Percentiles rank a stretch among this genome's conserved stretches.
phyloP scores from a whole-genome alignment of 2,329 filamentous ascomycete genomes.

The Rachicladosporium sp. region DNA sequence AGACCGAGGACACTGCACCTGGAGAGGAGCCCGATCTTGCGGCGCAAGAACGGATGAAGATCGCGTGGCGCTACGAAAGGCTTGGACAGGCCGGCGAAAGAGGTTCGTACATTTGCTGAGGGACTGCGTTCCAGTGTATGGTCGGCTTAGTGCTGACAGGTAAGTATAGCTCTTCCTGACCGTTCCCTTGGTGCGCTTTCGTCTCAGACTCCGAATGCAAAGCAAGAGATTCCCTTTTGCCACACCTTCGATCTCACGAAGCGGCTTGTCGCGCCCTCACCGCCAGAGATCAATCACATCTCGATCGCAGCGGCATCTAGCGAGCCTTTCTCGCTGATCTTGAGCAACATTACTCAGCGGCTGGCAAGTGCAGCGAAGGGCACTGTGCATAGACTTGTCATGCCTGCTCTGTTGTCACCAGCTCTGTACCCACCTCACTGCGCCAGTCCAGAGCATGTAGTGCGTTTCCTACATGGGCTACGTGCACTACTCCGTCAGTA shows the following conservation, averaged over 20 bases:
- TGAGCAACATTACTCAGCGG: constrained; percentile 45
- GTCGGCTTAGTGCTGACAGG: constrained; percentile 8
- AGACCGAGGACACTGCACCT: constrained; percentile 1
- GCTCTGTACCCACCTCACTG: constrained; percentile 61
- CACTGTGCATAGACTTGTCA: constrained; percentile 64
- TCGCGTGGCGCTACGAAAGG: constrained; percentile 92
- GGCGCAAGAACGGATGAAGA: constrained; percentile 75
- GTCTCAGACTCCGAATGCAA: constrained; percentile 3
- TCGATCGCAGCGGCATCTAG: constrained; percentile 50
- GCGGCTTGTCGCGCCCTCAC: constrained; percentile 30
- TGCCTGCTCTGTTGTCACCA: constrained; percentile 82
- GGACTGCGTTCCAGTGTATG: too few species aligned
- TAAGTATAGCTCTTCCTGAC: constrained; percentile 19
- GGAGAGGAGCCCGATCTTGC: constrained; percentile 24
- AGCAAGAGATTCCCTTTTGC: constrained; percentile 28
- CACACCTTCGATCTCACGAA: constrained; percentile 43
- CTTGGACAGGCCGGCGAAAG: constrained; percentile 59
- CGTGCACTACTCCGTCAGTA: constrained; percentile 62
- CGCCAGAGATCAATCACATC: constrained; percentile 32
- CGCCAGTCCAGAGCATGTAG: constrained; percentile 55
- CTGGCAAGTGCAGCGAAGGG: constrained; percentile 46
- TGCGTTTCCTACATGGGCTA: constrained; percentile 72
- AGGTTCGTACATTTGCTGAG: constrained; percentile 39
- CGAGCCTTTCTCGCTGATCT: constrained; percentile 52
- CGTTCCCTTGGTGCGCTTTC: constrained; percentile 8